phyloP scores from a whole-genome alignment of 148 eudicot genomes.

The Selenicereus undatus region DNA sequence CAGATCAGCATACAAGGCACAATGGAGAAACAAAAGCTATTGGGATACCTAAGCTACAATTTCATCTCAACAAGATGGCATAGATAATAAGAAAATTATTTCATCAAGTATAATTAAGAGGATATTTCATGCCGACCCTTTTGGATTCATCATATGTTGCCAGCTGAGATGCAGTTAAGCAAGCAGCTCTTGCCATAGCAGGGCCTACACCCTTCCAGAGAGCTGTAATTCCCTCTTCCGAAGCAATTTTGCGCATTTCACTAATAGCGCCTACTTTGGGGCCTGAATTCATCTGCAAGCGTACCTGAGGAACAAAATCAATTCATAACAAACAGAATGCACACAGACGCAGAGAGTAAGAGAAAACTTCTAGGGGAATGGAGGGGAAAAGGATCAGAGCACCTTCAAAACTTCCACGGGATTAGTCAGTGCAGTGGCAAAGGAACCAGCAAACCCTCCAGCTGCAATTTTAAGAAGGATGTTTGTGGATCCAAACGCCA shows the following conservation, averaged over 20 bases:
- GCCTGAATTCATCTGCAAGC: constrained; percentile 72
- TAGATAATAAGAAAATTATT: neutral
- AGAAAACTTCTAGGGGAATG: neutral
- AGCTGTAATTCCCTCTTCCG: constrained; percentile 72
- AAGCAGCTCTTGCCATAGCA: constrained; percentile 83
- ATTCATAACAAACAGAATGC: constrained; percentile 8
- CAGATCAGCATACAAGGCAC: neutral
- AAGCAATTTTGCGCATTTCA: constrained; percentile 57
- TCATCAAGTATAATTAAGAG: neutral
- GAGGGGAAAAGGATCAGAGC: constrained; percentile 13
- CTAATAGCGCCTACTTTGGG: constrained; percentile 42
- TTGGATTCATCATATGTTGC: constrained; percentile 95
- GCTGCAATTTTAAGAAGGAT: constrained; percentile 84
- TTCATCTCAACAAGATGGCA: neutral
- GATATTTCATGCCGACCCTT: constrained; percentile 43
- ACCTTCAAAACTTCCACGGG: constrained; percentile 94
- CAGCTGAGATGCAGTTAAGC: constrained; percentile 88
- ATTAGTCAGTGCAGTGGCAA: constrained; percentile 90
- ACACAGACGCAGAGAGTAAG: constrained; percentile 1
- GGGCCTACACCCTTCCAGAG: constrained; percentile 99
- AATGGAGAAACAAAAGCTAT: neutral
- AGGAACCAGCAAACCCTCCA: constrained; percentile 91
- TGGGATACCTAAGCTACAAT: constrained; percentile 6
- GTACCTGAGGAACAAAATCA: constrained; percentile 45
- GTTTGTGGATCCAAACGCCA: constrained; percentile 90